Evolutionary conservation across 2,329 filamentous ascomycete species (phyloP).

Genomic region (Xylariomycetidae sp.): DNA sequence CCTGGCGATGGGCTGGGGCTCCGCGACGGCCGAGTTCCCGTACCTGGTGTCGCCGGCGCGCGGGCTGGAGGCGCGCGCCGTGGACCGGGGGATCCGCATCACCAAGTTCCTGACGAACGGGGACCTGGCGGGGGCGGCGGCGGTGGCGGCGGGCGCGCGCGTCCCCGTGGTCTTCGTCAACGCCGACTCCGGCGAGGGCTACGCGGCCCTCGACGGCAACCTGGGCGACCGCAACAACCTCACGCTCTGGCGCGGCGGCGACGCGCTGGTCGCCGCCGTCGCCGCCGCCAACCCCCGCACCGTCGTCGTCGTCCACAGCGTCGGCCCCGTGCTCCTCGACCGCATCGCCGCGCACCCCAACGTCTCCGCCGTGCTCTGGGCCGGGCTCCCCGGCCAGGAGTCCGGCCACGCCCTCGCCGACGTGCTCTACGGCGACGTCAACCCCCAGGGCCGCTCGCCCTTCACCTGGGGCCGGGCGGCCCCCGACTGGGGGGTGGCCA

Average conservation of each 20-base stretch:
- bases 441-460: slow-evolving; percentile 58
- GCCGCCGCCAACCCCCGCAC: slow-evolving; percentile 74
- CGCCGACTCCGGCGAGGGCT: slow-evolving; percentile 81
- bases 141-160: slow-evolving; percentile 16
- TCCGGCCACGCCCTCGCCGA: slow-evolving; percentile 73
- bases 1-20: slow-evolving; percentile 72
- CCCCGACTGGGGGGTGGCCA: slow-evolving; percentile 59
- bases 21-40: slow-evolving; percentile 64
- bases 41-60: slow-evolving; percentile 70
- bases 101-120: slow-evolving; percentile 47
- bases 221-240: slow-evolving; percentile 86
- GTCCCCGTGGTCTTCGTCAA: slow-evolving; percentile 70
- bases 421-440: slow-evolving; percentile 71
- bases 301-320: slow-evolving; percentile 82
- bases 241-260: slow-evolving; percentile 78
- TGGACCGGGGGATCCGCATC: slow-evolving; percentile 51
- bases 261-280: slow-evolving; percentile 72
- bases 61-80: slow-evolving; percentile 57
- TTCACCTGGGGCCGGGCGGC: slow-evolving; percentile 63
- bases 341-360: slow-evolving; percentile 65
- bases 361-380: slow-evolving; percentile 75
- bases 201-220: slow-evolving; percentile 74
- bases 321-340: slow-evolving; percentile 72
- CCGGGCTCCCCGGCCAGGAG: slow-evolving; percentile 74
- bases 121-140: slow-evolving; percentile 16